Evolutionary conservation across 768 basidiomycete species (phyloP), one percentile per base, ranked within the genome.

Genomic region (Leccinellum luteum): DNA sequence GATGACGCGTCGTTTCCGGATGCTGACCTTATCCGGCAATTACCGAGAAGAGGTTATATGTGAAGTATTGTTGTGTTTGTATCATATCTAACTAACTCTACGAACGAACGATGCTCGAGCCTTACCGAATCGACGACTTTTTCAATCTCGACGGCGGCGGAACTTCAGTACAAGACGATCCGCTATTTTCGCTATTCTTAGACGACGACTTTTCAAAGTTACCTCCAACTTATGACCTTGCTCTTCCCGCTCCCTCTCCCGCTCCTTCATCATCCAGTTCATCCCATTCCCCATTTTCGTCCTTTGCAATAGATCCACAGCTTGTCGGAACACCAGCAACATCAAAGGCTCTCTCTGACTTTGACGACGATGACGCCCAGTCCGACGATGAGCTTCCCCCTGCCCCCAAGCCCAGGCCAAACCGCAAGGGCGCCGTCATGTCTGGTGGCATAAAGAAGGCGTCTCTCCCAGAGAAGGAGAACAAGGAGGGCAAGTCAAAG

Each of bases 401-500:
- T 1, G 44, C 75, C 66, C 52, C 67, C 73, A 55, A 81, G 74
- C 8, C 76, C 78, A 69, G 82, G 85, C 62, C 78, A 78, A 54
- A 79, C 2, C 76, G 86, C 48, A 85, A 82, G 63, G 84, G 89
- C 30, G 87, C 86, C 0, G 85, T 92, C 49, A 81, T 83, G 52
- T 83, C 85, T 3, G 90, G 90, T 4, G 91, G 90, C 15, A 74
- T 93, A 54, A 78, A 77, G 53, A 93, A 93, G 73, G 82, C 84
- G 25, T 66, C 77, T 25, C 45, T 71, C 51, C 64, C 74, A 4
- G 69, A 76, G 25, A 76, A 76, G 60, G 73, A 73, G 57, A 67
- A 60, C 52, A 72, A 64, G 45, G 62, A 68, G 12, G 51, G 59
- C 0, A 65, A 51, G 52, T 10, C 52, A 0, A 64, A 62, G n/a